Evolutionary conservation across 805 yeast species (phyloP), one percentile per base, ranked within the genome.

Genomic region (Lachancea sp.): DNA sequence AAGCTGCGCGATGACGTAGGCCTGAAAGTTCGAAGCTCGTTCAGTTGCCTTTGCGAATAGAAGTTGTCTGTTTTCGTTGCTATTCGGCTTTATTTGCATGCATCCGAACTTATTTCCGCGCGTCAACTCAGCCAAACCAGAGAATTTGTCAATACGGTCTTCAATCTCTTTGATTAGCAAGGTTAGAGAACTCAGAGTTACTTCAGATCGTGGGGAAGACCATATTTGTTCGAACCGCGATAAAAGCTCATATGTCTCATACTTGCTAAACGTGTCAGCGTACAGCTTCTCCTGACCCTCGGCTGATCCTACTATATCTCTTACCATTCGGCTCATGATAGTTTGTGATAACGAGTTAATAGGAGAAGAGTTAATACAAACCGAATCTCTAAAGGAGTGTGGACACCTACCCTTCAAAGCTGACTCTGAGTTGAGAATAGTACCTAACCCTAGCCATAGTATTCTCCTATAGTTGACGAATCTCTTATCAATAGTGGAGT

Each of bases 381-480:
- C 21, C 4, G 41, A 38, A 15, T 31, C 26, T 24, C 15, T 32
- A 21, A 21, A 24, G 13, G 36, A 20, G 28, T 38, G 32, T 31
- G 60, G 58, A 35, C 55, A 51, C 44, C 63, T 55, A 5, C 63
- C 64, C 36, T 58, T 58, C 20, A 58, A 36, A 17, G 56, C 52
- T 2, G 64, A 50, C 40, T 60, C 64, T 21, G 52, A 44, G 21
- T 55, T 52, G 17, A 55, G 39, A 11, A 52, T 37, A 1, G 56
- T 56, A 1, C 50, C 50, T 12, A 54, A 49, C 3, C 56, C 48
- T 5, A 57, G 36, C 64, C 64, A 60, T 23, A 60, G 42, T 30
- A 51, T 45, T 40, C 62, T 55, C 44, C 64, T 56, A 34, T 58
- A 56, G 34, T 57, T 58, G 8, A 52, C 22, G 8, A 52, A 39